A percentile compares a stretch with the other conserved stretches of the same genome.
These are phyloP conservation scores for Glycine soja DNA, from an alignment of 306 rosid genomes.

Conservation along the genomic window DNA sequence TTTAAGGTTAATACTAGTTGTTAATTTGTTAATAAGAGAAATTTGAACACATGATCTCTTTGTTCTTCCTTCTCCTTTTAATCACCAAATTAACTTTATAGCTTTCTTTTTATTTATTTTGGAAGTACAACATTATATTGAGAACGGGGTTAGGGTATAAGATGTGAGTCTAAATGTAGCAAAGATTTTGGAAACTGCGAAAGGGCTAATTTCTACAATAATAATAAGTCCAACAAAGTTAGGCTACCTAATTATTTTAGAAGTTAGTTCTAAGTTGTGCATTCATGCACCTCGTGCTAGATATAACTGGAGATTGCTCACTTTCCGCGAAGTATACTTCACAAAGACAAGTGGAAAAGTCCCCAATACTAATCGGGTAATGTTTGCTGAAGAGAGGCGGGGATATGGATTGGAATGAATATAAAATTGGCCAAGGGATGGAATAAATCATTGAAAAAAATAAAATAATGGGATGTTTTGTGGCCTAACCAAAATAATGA, in stretches of 20 bases:
- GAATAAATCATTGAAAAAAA: background rate
- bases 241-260: constrained; percentile 36
- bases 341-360: background rate
- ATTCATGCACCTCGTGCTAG: background rate
- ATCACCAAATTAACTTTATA: too few species aligned
- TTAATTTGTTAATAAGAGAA: too few species aligned
- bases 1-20: too few species aligned
- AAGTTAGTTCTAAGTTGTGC: constrained; percentile 17
- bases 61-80: too few species aligned
- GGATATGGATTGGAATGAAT: too few species aligned
- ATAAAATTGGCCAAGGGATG: too few species aligned
- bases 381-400: background rate
- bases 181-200: background rate
- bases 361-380: background rate
- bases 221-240: background rate
- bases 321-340: background rate
- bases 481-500: background rate
- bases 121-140: background rate
- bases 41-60: too few species aligned
- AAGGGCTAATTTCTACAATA: background rate
- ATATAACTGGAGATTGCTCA: background rate
- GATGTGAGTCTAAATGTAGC: background rate
- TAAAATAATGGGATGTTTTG: background rate
- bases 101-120: too few species aligned
- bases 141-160: background rate